Conservation (phyloP, 2,329 filamentous ascomycete genomes). For the Sarocladium oryzae region DNA sequence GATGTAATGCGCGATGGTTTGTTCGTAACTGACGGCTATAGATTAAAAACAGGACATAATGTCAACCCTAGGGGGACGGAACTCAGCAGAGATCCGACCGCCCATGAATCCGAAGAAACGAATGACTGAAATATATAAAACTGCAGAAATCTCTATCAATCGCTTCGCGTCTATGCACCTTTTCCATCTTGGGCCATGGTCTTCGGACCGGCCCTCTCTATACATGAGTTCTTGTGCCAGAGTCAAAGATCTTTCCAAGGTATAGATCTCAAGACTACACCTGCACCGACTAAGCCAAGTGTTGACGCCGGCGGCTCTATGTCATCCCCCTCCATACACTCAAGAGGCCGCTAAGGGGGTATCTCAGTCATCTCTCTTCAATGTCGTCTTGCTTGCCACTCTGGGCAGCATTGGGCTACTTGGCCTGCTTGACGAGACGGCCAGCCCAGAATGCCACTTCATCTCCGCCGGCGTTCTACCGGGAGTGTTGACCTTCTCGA, state of each 20-base stretch:
- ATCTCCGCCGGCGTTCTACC: background rate
- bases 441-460: slow-evolving; percentile 20
- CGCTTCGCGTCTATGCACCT: background rate
- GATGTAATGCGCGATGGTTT: too few species aligned
- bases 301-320: too few species aligned
- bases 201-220: background rate
- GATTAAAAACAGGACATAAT: background rate
- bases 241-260: too few species aligned
- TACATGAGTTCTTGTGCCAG: background rate
- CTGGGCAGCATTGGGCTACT: slow-evolving; percentile 37
- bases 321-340: too few species aligned
- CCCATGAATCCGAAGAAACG: too few species aligned
- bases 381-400: slow-evolving; percentile 30
- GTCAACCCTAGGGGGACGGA: too few species aligned
- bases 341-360: too few species aligned
- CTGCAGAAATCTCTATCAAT: background rate
- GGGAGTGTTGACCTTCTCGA: slow-evolving; percentile 41
- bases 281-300: too few species aligned
- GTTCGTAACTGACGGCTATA: too few species aligned
- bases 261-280: too few species aligned
- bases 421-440: slow-evolving; percentile 39
- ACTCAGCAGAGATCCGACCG: too few species aligned
- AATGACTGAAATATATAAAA: background rate
- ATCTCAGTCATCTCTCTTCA: slow-evolving; percentile 30
- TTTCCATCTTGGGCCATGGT: background rate